These are phyloP conservation scores for Daedaleopsis nitida DNA, from an alignment of 768 basidiomycete genomes.

Conservation along the genomic window DNA sequence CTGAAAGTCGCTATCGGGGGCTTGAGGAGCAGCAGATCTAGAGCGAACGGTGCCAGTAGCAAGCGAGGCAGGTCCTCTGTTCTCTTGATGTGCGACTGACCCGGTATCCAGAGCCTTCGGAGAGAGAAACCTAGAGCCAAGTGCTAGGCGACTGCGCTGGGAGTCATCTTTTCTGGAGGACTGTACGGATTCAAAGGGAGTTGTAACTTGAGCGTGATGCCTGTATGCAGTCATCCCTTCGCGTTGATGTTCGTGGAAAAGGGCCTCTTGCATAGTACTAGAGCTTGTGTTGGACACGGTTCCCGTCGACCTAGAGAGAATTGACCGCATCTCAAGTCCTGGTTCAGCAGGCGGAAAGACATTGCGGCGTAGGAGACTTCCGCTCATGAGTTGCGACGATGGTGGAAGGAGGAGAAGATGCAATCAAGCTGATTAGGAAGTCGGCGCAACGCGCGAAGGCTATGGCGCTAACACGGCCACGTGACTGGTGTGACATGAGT, in stretches of 20 bases:
- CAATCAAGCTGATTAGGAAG: background rate
- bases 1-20: background rate
- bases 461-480: conserved; percentile 11
- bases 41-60: background rate
- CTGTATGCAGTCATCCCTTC: background rate
- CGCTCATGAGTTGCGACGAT: conserved; percentile 4
- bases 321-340: background rate
- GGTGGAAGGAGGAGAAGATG: background rate
- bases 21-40: background rate
- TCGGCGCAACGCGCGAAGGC: no score
- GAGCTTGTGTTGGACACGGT: background rate
- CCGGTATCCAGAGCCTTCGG: background rate
- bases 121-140: conserved; percentile 7
- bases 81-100: background rate
- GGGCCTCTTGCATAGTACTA: background rate
- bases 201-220: background rate
- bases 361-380: conserved; percentile 8
- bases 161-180: conserved; percentile 3
- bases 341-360: conserved; percentile 5
- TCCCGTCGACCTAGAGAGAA: background rate
- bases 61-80: no score
- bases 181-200: background rate
- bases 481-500: background rate
- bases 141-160: conserved; percentile 10
- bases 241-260: background rate